Conservation (phyloP, 768 basidiomycete genomes). For the Suillus lakei region DNA sequence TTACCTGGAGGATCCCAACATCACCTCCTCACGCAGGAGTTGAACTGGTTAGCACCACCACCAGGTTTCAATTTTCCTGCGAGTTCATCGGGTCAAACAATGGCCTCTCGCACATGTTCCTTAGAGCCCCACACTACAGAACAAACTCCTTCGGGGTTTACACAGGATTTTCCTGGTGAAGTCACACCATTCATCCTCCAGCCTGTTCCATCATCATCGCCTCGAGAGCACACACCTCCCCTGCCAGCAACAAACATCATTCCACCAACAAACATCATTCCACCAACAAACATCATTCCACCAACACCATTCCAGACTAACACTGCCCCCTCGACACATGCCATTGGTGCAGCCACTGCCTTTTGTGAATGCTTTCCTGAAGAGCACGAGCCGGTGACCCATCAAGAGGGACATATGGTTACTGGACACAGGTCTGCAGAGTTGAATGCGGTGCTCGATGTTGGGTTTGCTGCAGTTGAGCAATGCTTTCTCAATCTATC, state of each 20-base stretch:
- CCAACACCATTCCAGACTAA: background rate
- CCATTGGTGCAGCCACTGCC: too few relatives aligned
- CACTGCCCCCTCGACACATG: background rate
- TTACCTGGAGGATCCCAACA: background rate
- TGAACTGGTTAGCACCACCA: too few relatives aligned
- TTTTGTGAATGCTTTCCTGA: background rate
- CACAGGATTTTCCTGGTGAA: too few relatives aligned
- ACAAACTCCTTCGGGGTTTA: conserved; percentile 1
- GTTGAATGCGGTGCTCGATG: background rate
- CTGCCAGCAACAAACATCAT: background rate
- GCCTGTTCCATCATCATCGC: background rate
- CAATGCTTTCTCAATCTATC: background rate
- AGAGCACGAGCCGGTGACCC: background rate
- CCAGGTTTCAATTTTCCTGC: background rate
- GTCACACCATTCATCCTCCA: too few relatives aligned
- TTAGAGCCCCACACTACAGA: background rate
- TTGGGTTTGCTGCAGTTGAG: conserved; percentile 2
- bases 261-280: background rate
- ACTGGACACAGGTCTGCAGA: background rate
- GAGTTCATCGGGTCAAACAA: background rate
- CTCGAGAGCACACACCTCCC: background rate
- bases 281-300: background rate
- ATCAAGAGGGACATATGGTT: background rate
- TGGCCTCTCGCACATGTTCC: background rate
- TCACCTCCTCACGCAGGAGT: too few relatives aligned